Evolutionary conservation across 495 filamentous ascomycete genomes (phyloP).

Genomic region (Paragyromitra xinjiangensis): DNA sequence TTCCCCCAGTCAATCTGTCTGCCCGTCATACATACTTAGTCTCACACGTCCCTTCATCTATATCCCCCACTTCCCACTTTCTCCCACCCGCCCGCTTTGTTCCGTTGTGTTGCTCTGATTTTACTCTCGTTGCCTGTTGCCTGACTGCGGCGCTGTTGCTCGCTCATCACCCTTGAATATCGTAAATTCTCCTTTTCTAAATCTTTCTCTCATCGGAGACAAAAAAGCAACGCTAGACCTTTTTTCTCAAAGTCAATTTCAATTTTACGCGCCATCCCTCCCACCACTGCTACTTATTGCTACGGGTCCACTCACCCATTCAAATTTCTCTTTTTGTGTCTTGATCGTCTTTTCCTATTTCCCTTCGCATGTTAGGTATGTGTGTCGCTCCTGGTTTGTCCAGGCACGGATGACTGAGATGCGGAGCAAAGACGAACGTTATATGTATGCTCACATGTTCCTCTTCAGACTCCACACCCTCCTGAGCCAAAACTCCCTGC

Average conservation of each 20-base stretch:
- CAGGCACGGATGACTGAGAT: conserved; percentile 54
- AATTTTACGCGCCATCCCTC: conserved; percentile 55
- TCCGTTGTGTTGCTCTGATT: conserved; percentile 50
- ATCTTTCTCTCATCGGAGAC: conserved; percentile 42
- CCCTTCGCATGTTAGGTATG: conserved; percentile 52
- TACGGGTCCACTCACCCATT: conserved; percentile 41
- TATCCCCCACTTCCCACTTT: conserved; percentile 41
- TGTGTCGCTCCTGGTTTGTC: conserved; percentile 52
- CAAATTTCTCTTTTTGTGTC: conserved; percentile 44
- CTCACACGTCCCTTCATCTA: conserved; percentile 51
- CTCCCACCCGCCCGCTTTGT: conserved; percentile 53
- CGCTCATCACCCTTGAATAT: conserved; percentile 41
- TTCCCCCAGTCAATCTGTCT: conserved; percentile 46
- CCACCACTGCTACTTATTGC: conserved; percentile 46
- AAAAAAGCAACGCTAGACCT: conserved; percentile 53
- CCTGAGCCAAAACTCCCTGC: conserved; percentile 54
- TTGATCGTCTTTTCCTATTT: conserved; percentile 37
- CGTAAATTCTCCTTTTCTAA: conserved; percentile 54
- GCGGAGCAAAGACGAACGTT: conserved; percentile 55
- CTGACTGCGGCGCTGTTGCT: conserved; percentile 36
- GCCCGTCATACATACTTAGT: conserved; percentile 51
- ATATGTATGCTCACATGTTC: conserved; percentile 59
- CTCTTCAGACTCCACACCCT: conserved; percentile 56
- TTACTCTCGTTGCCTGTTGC: conserved; percentile 49
- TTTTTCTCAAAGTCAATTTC: conserved; percentile 50